Percentiles rank a stretch among this genome's conserved stretches.
Conservation (phyloP, 225 moss, liverwort and hornwort species). For the Asterella californica region DNA sequence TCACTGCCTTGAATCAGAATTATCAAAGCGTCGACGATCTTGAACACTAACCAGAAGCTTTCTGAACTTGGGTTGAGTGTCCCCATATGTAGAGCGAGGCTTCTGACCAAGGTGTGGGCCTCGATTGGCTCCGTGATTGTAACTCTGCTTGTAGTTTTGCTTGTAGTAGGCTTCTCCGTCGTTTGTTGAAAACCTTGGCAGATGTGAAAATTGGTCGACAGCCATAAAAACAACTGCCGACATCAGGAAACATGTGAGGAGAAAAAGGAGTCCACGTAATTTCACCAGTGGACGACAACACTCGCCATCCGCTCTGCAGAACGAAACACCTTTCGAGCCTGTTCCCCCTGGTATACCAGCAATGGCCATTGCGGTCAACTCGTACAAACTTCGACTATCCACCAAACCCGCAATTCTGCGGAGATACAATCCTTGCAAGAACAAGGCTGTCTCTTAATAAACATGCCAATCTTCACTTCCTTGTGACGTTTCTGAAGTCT, state of each 20-base stretch:
- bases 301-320: neutral
- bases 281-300: neutral
- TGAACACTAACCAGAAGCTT: slow-evolving; percentile 6
- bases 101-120: slow-evolving; percentile 14
- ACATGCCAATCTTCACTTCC: neutral
- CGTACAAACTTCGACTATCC: neutral
- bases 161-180: neutral
- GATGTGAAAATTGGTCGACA: slow-evolving; percentile 9
- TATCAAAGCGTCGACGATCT: neutral
- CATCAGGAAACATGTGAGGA: neutral
- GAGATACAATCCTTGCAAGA: neutral
- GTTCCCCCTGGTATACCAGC: neutral
- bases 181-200: neutral
- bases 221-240: slow-evolving; percentile 4
- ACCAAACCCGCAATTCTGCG: neutral
- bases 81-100: neutral
- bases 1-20: neutral
- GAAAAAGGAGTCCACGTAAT: neutral
- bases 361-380: neutral
- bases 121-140: slow-evolving; percentile 11
- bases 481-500: neutral
- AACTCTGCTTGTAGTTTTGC: slow-evolving; percentile 3
- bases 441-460: neutral
- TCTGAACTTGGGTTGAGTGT: slow-evolving; percentile 8
- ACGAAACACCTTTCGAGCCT: neutral